A percentile compares a stretch with the other conserved stretches of the same genome.
Conservation (phyloP, 129 eudicot genomes). For the Deinandra increscens region DNA sequence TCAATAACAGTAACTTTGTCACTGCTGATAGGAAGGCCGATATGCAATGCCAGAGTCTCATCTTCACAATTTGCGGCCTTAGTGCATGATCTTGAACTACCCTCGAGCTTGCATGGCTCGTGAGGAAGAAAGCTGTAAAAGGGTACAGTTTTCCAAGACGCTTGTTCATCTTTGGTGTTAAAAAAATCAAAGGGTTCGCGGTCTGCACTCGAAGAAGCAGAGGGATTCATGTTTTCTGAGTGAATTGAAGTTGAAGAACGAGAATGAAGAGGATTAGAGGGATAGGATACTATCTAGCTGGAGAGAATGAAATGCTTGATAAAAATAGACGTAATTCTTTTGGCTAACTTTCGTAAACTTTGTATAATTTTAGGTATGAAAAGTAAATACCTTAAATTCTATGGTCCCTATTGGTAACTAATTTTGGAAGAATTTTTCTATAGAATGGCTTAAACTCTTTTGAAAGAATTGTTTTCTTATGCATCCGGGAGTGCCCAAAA, state of each 20-base stretch:
- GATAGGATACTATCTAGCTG: constrained; percentile 33
- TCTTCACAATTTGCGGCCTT: constrained; percentile 31
- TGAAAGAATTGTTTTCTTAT: constrained; percentile 6
- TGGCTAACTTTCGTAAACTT: constrained; percentile 42
- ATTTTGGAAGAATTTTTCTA: constrained; percentile 27
- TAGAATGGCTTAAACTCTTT: constrained; percentile 37
- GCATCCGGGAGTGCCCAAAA: not conserved
- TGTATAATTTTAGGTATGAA: constrained; percentile 41
- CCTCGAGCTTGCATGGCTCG: constrained; percentile 26
- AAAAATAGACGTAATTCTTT: constrained; percentile 34
- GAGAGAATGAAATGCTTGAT: constrained; percentile 52
- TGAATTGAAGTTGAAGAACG: constrained; percentile 25
- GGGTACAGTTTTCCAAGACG: constrained; percentile 12
- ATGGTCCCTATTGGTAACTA: constrained; percentile 48
- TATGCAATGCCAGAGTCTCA: constrained; percentile 53
- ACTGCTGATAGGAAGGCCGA: constrained; percentile 47
- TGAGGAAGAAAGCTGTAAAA: constrained; percentile 27
- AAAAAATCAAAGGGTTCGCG: constrained; percentile 50
- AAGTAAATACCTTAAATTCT: constrained; percentile 42
- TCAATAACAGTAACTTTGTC: not conserved
- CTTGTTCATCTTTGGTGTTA: constrained; percentile 31
- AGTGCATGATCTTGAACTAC: constrained; percentile 18
- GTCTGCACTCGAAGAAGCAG: constrained; percentile 30
- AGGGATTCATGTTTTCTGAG: constrained; percentile 40
- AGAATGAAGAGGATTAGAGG: constrained; percentile 27